Conservation (phyloP, 139 green algal species). For the Gonium pectorale region DNA sequence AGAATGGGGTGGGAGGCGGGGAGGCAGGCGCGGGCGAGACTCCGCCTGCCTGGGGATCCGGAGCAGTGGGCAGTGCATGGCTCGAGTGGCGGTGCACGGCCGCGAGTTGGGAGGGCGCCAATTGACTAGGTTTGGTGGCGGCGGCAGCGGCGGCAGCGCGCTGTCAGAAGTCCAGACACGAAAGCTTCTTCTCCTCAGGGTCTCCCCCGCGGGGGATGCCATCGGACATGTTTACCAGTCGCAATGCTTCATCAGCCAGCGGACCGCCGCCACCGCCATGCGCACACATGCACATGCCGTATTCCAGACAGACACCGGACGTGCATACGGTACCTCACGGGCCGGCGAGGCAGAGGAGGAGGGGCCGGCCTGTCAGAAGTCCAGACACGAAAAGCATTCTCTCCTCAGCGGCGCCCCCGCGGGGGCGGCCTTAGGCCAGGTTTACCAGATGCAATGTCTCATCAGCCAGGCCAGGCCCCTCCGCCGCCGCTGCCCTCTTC, state of each 20-base stretch:
- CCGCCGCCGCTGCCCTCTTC: too few species aligned
- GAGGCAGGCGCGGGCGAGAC: too few species aligned
- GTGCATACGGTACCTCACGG: neutral
- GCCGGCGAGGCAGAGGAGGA: neutral
- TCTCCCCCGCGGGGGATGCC: neutral
- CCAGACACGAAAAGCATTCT: conserved; percentile 26
- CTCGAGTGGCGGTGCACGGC: too few species aligned
- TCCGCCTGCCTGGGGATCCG: too few species aligned
- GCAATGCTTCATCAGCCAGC: conserved; percentile 15
- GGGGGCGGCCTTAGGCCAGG: neutral
- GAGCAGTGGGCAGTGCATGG: too few species aligned
- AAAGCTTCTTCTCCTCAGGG: conserved; percentile 4
- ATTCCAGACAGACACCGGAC: too few species aligned
- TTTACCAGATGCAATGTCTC: conserved; percentile 21
- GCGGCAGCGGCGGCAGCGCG: neutral
- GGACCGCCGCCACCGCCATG: neutral
- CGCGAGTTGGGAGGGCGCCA: too few species aligned
- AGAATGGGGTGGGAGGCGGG: too few species aligned
- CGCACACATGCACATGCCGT: too few species aligned
- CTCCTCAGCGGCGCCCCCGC: conserved; percentile 5
- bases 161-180: conserved; percentile 45
- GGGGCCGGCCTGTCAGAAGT: conserved; percentile 27
- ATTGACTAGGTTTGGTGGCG: too few species aligned
- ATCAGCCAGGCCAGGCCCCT: too few species aligned
- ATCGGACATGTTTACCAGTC: conserved; percentile 1